phyloP scores from a whole-genome alignment of 164 flowering plant genomes.

The Nymphaea colorata region DNA sequence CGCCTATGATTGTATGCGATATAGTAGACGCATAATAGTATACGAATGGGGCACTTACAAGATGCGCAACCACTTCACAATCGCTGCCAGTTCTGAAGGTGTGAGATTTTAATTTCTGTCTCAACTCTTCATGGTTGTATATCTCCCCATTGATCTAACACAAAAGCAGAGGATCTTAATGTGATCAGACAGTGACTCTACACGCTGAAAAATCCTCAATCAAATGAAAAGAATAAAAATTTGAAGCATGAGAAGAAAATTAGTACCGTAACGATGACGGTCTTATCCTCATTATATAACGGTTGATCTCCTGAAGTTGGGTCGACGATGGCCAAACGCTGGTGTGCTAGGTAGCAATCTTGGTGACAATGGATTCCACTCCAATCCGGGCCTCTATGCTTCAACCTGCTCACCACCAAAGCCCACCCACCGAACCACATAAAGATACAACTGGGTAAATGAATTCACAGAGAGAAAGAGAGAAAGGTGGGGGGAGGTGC shows the following conservation, averaged over 20 bases:
- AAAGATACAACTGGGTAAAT: neutral
- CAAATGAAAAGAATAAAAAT: neutral
- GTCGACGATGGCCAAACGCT: constrained; percentile 81
- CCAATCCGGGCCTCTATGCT: constrained; percentile 95
- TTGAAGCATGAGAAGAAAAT: neutral
- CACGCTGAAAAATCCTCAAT: neutral
- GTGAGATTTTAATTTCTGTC: constrained; percentile 52
- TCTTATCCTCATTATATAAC: constrained; percentile 82
- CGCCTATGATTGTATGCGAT: too few species aligned
- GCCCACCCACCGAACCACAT: neutral
- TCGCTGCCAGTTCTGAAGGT: constrained; percentile 85
- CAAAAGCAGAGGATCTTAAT: neutral
- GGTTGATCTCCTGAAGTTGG: constrained; percentile 97
- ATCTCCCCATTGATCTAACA: constrained; percentile 91
- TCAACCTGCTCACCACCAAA: constrained; percentile 35
- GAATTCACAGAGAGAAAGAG: neutral
- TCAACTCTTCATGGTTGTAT: constrained; percentile 71
- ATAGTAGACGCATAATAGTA: too few species aligned
- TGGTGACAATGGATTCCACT: constrained; percentile 74
- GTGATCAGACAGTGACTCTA: neutral
- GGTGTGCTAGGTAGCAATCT: constrained; percentile 83
- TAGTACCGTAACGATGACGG: constrained; percentile 69
- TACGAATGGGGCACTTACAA: constrained; percentile 40
- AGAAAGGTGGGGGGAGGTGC: too few species aligned
- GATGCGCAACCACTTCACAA: constrained; percentile 97